Evolutionary conservation across 345 rosid genomes (phyloP).

Genomic region (Raphanus raphanistrum): DNA sequence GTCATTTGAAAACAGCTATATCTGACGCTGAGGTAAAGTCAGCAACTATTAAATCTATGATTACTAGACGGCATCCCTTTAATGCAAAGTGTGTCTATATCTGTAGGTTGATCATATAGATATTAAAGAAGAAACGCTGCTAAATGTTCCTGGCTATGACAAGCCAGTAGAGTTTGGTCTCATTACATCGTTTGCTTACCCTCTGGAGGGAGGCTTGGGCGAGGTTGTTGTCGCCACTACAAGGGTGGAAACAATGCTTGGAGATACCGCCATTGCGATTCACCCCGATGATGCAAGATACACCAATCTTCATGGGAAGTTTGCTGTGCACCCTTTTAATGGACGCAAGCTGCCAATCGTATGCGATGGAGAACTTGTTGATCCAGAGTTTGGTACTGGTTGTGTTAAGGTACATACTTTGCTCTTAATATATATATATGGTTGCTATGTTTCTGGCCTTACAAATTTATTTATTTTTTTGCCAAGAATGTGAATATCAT

Average conservation of each 20-base stretch:
- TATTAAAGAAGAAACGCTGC: slow-evolving; percentile 62
- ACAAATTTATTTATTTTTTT: background rate
- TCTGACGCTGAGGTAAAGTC: slow-evolving; percentile 82
- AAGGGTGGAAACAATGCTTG: slow-evolving; percentile 97
- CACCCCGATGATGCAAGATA: slow-evolving; percentile 89
- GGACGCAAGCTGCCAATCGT: slow-evolving; percentile 81
- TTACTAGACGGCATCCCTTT: slow-evolving; percentile 21
- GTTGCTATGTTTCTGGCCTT: slow-evolving; percentile 18
- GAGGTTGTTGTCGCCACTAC: slow-evolving; percentile 98
- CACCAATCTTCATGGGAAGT: slow-evolving; percentile 84
- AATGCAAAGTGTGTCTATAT: slow-evolving; percentile 27
- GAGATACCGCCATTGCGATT: slow-evolving; percentile 92
- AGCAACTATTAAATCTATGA: slow-evolving; percentile 13
- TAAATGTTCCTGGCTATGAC: slow-evolving; percentile 78
- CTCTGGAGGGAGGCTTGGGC: slow-evolving; percentile 72
- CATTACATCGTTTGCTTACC: slow-evolving; percentile 85
- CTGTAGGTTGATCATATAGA: slow-evolving; percentile 81
- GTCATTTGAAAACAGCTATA: slow-evolving; percentile 76
- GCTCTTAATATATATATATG: background rate
- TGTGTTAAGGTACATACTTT: slow-evolving; percentile 75
- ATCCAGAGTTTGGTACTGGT: slow-evolving; percentile 91
- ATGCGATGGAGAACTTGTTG: slow-evolving; percentile 80
- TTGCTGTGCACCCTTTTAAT: slow-evolving; percentile 85
- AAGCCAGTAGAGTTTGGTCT: slow-evolving; percentile 92
- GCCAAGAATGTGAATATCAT: too few relatives aligned